Base-by-base conservation (phyloP, 192 early-diverging fungal species). In the Coemansia pectinata region DNA sequence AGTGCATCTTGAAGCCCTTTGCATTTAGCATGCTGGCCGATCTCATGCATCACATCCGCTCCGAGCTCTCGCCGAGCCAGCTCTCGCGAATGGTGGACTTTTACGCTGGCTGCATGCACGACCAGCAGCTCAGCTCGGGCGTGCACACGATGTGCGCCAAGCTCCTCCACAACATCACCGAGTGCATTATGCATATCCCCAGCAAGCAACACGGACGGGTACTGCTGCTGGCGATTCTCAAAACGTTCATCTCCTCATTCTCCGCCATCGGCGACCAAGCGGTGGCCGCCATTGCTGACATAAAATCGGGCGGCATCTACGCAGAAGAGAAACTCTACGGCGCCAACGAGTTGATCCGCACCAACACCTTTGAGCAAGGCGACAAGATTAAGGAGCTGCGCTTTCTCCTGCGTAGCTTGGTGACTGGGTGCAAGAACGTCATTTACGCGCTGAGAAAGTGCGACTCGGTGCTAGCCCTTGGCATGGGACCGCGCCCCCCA, bases 121-220 rank as follows among this genome's bases (percentile, higher is more conserved):
- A 99, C 78, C 86, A 88, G 29, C 87, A 88, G n/a, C 87, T 99
- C 44, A 89, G 95, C 31, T 90, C 93, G 0, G 92, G 90, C 62
- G 94, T 98, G 41, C 98, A 98, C 76, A 97, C 95, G 2, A 96
- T 98, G 95, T 96, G 96, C 68, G 91, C 90, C 63, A 98, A 97
- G 71, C 81, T 99, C 27, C 85, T 99, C 15, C 77, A 96, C 44
- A 95, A 96, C 72, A 76, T 98, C 23, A 92, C 95, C 12, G 98
- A 98, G 57, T 91, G 90, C 58, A 90, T 94, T 72, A 86, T 91
- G 58, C 88, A 86, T 62, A 90, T 87, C 57, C 87, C 85, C 12
- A 87, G 87, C 65, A 88, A 90, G 55, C 67, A 62, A n/a, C 70
- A 85, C 76, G 91, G 81, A 33, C 87, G 92, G 47, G 86, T 88